phyloP scores from a whole-genome alignment of 2,329 filamentous ascomycete species.

The Penicillium rolfsii region DNA sequence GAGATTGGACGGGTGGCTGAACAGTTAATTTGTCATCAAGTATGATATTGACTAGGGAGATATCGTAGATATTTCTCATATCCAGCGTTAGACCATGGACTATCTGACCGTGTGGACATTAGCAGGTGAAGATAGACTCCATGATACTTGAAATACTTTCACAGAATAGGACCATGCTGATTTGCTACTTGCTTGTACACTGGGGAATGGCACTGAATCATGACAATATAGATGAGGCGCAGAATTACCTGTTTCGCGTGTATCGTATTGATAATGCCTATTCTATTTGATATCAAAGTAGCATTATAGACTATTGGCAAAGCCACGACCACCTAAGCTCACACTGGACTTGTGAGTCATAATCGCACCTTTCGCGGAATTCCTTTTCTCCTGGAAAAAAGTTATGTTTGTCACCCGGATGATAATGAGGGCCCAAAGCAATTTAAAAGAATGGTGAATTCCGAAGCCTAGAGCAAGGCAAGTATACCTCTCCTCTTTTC shows the following conservation, averaged over 20 bases:
- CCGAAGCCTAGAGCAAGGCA: not conserved
- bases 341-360: not conserved
- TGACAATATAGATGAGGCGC: not conserved
- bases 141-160: not conserved
- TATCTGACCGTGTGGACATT: not conserved
- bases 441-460: not conserved
- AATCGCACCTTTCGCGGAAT: not conserved
- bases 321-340: not conserved
- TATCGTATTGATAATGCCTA: not conserved
- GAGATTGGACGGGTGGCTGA: not conserved
- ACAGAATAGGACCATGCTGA: not conserved
- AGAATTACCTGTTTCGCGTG: not conserved
- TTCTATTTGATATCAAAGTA: not conserved
- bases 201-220: not conserved
- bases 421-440: not conserved
- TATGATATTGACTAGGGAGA: not conserved
- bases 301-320: not conserved
- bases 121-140: not conserved
- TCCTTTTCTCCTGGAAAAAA: too few relatives aligned
- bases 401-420: not conserved
- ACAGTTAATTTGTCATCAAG: not conserved
- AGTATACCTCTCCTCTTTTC: not conserved
- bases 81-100: not conserved
- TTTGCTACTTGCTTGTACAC: not conserved
- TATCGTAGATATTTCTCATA: not conserved